phyloP scores from a whole-genome alignment of 805 yeast genomes.

The Wickerhamomyces sydowiorum region DNA sequence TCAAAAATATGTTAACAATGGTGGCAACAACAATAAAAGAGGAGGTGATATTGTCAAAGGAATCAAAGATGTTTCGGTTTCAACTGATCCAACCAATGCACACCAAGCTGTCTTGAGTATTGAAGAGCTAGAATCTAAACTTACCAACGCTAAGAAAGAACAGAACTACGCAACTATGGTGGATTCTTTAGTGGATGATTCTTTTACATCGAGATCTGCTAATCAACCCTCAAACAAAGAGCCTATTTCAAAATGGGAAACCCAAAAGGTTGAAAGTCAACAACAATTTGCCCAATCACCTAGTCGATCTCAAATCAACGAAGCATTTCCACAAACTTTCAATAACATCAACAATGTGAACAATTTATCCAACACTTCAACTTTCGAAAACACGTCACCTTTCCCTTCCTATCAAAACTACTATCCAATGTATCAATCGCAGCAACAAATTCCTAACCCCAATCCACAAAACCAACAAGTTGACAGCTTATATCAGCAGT shows the following conservation, averaged over 20 bases:
- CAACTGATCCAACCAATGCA: neutral
- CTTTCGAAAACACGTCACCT: neutral
- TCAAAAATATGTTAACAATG: neutral
- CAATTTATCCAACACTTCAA: neutral
- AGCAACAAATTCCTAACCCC: neutral
- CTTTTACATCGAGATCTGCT: neutral
- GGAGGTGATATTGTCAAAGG: neutral
- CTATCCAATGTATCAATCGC: slow-evolving; percentile 3
- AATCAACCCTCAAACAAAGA: neutral
- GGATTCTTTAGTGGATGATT: slow-evolving; percentile 24
- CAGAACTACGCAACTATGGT: slow-evolving; percentile 22
- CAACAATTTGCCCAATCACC: neutral
- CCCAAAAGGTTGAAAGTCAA: neutral
- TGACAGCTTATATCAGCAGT: neutral
- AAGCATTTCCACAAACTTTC: neutral
- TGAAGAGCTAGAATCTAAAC: slow-evolving; percentile 9
- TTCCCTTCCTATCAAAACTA: slow-evolving; percentile 6
- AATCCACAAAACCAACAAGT: neutral
- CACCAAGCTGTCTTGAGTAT: slow-evolving; percentile 4
- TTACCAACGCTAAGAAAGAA: slow-evolving; percentile 1
- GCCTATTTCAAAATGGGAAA: neutral
- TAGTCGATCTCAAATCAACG: neutral
- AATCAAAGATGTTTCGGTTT: neutral
- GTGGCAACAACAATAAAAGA: neutral
- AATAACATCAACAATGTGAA: neutral